Evolutionary conservation across 768 basidiomycete species (phyloP), one percentile per base, ranked within the genome.

Genomic region (Boletellus emodensis): DNA sequence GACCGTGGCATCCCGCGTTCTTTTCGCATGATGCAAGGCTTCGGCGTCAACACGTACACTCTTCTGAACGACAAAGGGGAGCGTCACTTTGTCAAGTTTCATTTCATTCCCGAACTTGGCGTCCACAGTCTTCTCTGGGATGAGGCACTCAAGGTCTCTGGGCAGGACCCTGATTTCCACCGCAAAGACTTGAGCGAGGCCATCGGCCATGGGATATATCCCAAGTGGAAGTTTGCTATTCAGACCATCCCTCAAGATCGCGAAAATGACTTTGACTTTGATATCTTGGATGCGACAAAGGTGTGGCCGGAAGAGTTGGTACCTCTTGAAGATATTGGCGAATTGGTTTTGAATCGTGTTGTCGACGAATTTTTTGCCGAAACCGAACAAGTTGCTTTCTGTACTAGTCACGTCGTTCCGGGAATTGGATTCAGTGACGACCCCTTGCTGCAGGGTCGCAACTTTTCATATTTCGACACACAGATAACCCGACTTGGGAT

Each of bases 111-210:
- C 15, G 80, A 91, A 66, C 77, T 93, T 14, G 91, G 91, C 18
- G 87, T 87, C 2, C 87, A 93, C 62, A 85, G 82, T 50, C 71
- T 94, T 14, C 73, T 87, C 6, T 95, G 93, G 91, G 92, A 95
- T 54, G 93, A 96, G 58, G 88, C 88, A 1, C 72, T 94, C 53
- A 94, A 94, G 64, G 78, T 94, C 36, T 53, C 57, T 14, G 87
- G 89, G 0, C 89, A 92, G 65, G 92, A 94, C 66, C 91, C 93
- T 33, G 91, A 94, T 66, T 94, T 89, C 69, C 91, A 93, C 55
- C 81, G 90, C 30, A 87, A 92, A 61, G 91, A 94, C 61, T 70
- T 94, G 3, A 79, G 81, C 45, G 92, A 94, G 59, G 91, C 92
- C 6, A 93, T 95, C 54, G 72, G 81, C 33, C 76, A 72, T 28